A percentile compares a stretch with the other conserved stretches of the same genome.
phyloP scores from a whole-genome alignment of 768 basidiomycete species.

The Agaricus sinodeliciosus region DNA sequence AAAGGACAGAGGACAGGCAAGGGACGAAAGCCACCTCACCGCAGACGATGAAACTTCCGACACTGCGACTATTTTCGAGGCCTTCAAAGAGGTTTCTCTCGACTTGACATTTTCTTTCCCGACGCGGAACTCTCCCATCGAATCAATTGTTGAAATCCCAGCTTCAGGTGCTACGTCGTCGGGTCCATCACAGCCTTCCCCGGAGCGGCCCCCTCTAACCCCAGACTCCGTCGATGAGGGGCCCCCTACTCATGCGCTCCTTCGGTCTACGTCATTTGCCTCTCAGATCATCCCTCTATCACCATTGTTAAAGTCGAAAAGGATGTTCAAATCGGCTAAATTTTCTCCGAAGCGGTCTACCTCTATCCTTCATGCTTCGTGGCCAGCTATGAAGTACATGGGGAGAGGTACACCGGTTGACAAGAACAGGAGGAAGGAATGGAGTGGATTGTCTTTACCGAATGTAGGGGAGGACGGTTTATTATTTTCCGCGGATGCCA shows the following conservation, averaged over 20 bases:
- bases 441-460: conserved; percentile 32
- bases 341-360: conserved; percentile 20
- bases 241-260: conserved; percentile 22
- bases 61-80: conserved; percentile 26
- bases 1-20: conserved; percentile 19
- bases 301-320: conserved; percentile 16
- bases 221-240: conserved; percentile 10
- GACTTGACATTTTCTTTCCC: conserved; percentile 38
- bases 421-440: conserved; percentile 33
- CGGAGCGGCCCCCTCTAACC: conserved; percentile 21
- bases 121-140: conserved; percentile 30
- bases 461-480: conserved; percentile 40
- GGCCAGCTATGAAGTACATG: conserved; percentile 37
- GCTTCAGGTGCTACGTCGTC: conserved; percentile 20
- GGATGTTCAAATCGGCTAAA: conserved; percentile 14
- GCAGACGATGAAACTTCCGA: conserved; percentile 11
- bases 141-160: conserved; percentile 26
- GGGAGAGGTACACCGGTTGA: conserved; percentile 46
- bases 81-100: conserved; percentile 40
- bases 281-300: conserved; percentile 18
- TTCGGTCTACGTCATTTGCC: conserved; percentile 29
- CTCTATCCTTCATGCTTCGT: conserved; percentile 31
- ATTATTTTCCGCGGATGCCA: conserved; percentile 27
- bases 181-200: conserved; percentile 20
- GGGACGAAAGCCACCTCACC: conserved; percentile 15